Conservation (phyloP, 495 filamentous ascomycete species). For the Aspergillus leporis region DNA sequence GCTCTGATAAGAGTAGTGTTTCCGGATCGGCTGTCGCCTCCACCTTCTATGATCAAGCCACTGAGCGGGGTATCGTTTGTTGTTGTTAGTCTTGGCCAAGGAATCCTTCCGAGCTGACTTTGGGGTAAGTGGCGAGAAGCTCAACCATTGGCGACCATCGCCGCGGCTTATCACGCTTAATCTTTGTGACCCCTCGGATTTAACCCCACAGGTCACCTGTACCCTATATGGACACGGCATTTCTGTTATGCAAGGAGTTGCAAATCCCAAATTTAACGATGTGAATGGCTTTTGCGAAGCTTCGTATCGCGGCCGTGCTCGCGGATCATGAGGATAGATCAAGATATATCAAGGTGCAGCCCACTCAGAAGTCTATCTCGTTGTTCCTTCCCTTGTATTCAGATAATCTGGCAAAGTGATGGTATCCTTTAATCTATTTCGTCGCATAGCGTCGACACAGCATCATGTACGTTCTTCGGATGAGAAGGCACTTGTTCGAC, state of each 20-base stretch:
- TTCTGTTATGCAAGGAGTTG: not conserved
- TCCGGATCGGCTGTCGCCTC: not conserved
- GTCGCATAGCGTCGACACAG: conserved; percentile 13
- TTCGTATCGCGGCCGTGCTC: not conserved
- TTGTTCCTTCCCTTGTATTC: not conserved
- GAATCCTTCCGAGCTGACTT: not conserved
- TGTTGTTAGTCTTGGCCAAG: not conserved
- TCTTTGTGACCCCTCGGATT: not conserved
- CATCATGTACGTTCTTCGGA: conserved; percentile 20
- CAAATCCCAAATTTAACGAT: not conserved
- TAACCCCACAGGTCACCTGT: not conserved
- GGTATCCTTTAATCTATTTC: conserved; percentile 22
- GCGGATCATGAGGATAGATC: not conserved
- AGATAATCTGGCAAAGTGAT: conserved; percentile 2
- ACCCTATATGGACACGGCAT: not conserved
- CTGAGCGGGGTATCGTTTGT: not conserved
- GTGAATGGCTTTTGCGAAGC: not conserved
- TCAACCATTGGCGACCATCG: not conserved
- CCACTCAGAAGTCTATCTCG: not conserved
- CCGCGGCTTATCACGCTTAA: conserved; percentile 15
- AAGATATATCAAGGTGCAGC: not conserved
- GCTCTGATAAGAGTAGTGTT: not conserved
- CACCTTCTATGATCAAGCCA: not conserved
- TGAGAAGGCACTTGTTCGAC: conserved; percentile 33
- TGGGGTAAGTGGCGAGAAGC: not conserved